phyloP scores from a whole-genome alignment of 305 asterid species.

The Rubia balearica region DNA sequence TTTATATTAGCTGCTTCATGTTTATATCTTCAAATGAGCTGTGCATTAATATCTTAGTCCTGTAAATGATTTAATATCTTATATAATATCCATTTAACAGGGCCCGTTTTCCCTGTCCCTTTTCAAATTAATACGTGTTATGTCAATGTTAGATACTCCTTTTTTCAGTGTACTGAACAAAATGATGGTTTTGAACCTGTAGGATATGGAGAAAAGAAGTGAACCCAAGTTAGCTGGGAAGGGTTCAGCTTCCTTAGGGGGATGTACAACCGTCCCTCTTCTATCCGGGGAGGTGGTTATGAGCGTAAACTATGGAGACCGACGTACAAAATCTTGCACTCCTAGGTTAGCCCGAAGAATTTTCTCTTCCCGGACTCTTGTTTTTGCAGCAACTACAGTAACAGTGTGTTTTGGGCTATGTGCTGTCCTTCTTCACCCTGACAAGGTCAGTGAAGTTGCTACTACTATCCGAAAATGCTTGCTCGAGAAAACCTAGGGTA shows the following conservation, averaged over 20 bases:
- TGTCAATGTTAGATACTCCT: background rate
- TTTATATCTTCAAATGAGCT: background rate
- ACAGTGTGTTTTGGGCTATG: slow-evolving; percentile 69
- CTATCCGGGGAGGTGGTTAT: slow-evolving; percentile 34
- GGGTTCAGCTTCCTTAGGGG: slow-evolving; percentile 17
- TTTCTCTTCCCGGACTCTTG: slow-evolving; percentile 38
- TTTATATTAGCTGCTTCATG: background rate
- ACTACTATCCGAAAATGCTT: slow-evolving; percentile 60
- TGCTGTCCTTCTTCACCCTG: slow-evolving; percentile 58
- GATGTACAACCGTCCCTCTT: slow-evolving; percentile 40
- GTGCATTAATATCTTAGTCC: background rate
- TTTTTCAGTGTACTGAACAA: background rate
- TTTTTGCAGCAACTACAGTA: slow-evolving; percentile 29
- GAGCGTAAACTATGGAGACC: slow-evolving; percentile 28
- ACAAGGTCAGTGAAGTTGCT: slow-evolving; percentile 43
- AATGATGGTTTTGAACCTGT: slow-evolving; percentile 21
- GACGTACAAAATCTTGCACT: slow-evolving; percentile 33
- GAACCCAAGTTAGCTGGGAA: slow-evolving; percentile 18
- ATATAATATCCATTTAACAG: too few species aligned
- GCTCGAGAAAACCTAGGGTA: slow-evolving; percentile 32
- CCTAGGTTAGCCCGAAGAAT: slow-evolving; percentile 22
- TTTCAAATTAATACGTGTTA: too few species aligned
- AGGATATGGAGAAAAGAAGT: slow-evolving; percentile 27
- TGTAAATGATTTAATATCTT: background rate
- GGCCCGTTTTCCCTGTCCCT: background rate